A percentile compares a stretch with the other conserved stretches of the same genome.
phyloP scores from a whole-genome alignment of 2,329 filamentous ascomycete genomes.

The Neofusicoccum kwambonambiense region DNA sequence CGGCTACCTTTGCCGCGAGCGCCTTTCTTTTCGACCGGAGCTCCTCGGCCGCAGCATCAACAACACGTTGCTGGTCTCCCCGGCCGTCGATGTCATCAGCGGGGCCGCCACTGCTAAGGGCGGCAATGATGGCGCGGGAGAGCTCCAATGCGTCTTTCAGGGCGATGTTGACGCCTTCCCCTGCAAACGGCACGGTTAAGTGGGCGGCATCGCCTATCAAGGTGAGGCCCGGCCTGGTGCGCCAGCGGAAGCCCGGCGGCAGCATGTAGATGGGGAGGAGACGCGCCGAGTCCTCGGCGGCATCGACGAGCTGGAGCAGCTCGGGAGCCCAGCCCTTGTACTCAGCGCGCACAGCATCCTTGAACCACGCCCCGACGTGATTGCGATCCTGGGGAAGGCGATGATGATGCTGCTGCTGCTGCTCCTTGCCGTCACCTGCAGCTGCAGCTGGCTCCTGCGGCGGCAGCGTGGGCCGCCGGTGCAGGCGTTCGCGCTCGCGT shows the following conservation, averaged over 20 bases:
- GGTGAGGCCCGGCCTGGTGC: conserved; percentile 38
- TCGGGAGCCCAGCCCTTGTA: conserved; percentile 32
- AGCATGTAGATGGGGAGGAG: conserved; percentile 36
- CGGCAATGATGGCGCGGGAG: conserved; percentile 32
- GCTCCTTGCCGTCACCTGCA: not conserved
- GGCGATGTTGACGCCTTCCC: conserved; percentile 40
- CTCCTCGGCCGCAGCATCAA: not conserved
- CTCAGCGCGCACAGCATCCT: conserved; percentile 23
- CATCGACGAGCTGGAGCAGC: conserved; percentile 29
- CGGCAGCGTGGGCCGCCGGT: not conserved
- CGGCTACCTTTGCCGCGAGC: conserved; percentile 29
- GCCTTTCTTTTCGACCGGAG: not conserved
- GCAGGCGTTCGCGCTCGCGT: not conserved
- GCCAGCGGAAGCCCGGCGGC: conserved; percentile 39
- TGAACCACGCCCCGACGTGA: conserved; percentile 19
- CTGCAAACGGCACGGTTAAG: conserved; percentile 38
- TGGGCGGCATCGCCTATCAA: conserved; percentile 44
- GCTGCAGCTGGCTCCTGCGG: conserved; percentile 19
- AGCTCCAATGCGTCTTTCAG: conserved; percentile 38
- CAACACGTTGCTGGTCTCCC: no score
- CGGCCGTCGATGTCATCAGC: not conserved
- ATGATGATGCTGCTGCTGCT: not conserved
- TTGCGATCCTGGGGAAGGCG: not conserved
- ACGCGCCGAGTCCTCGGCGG: conserved; percentile 25
- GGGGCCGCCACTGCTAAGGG: conserved; percentile 19